Evolutionary conservation across 2,329 filamentous ascomycete species (phyloP), one percentile per base, ranked within the genome.

Genomic region (Corynespora cassiicola): DNA sequence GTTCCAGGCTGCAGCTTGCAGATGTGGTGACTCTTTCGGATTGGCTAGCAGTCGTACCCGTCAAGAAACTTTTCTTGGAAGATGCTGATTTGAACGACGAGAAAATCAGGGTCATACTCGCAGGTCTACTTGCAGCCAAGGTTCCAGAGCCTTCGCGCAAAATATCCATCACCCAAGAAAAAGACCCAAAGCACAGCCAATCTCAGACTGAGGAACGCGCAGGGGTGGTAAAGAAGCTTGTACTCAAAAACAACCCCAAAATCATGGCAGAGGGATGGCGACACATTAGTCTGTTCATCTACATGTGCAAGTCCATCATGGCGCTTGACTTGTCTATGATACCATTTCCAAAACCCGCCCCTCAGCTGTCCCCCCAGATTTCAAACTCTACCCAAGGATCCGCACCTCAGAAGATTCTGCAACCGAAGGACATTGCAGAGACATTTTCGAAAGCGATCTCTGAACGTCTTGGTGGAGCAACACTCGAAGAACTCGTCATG

Each of bases 41-140:
- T 64, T 99, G 92, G 76, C 77, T 99, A 25, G 92, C 94, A 5
- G 84, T 99, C 6, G 92, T 97, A 0, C 92, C 94, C 0, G 85
- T 97, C 3, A 86, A 88, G 52, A 90, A 95, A 58, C 71, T 99
- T 0, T 77, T 95, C 6, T 71, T 97, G 37, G 91, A 96, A 58
- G 89, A 95, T 61, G 92, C 90, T 44, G 88, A 90, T 5, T 71
- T 99, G 23, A 88, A 81, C 1, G 91, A 97, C 56, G 90, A 95
- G 64, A 90, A 90, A 3, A 75, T 96, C 6, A 81, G 94, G 12
- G 86, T 95, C 12, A 83, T 97, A 26, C 78, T 99, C 7, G 89
- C 91, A 1, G 92, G 90, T 3, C 75, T 99, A 2, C 74, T 96
- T 6, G 87, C 91, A 3, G 87, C 88, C 3, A 94, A 86, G 57